phyloP scores from a whole-genome alignment of 2,329 filamentous ascomycete genomes.

The Rutstroemia sp. region DNA sequence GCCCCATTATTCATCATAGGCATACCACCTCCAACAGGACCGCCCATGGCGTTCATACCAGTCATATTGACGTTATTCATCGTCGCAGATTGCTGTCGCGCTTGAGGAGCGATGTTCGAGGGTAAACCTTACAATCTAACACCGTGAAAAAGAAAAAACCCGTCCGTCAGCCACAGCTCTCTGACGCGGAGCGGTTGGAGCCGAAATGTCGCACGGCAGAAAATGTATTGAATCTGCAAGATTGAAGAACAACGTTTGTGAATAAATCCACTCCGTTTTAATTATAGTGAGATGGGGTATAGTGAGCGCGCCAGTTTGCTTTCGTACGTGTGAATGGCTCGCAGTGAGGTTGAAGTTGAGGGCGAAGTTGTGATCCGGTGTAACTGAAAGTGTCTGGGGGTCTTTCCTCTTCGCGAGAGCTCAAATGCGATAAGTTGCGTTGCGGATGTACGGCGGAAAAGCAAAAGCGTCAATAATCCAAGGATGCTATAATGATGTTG shows the following conservation, averaged over 20 bases:
- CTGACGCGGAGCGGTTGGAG: constrained; percentile 23
- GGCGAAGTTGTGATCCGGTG: background rate
- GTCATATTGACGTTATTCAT: constrained; percentile 46
- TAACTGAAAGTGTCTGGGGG: background rate
- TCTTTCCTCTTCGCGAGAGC: no score
- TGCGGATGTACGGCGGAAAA: no score
- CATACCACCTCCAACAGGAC: constrained; percentile 54
- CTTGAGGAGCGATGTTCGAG: constrained; percentile 15
- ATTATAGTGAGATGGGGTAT: background rate
- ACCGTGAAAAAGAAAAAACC: constrained; percentile 8
- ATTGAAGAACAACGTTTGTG: background rate
- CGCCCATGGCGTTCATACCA: constrained; percentile 59
- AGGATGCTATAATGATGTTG: no score
- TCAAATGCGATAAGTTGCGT: no score
- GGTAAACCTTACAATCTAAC: constrained; percentile 16
- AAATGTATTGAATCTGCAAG: background rate
- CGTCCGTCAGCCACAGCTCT: constrained; percentile 24
- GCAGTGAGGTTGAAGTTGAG: background rate
- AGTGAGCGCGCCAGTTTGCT: background rate
- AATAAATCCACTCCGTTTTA: background rate
- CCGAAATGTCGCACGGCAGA: constrained; percentile 14
- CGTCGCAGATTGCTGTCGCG: constrained; percentile 21
- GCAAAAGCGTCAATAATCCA: no score
- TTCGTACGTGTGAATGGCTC: background rate
- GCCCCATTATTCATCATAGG: constrained; percentile 53